Percentiles rank a stretch among this genome's conserved stretches.
Evolutionary conservation across 352 stramenopile species (phyloP).

Genomic region (Elongisporangium anandrum): DNA sequence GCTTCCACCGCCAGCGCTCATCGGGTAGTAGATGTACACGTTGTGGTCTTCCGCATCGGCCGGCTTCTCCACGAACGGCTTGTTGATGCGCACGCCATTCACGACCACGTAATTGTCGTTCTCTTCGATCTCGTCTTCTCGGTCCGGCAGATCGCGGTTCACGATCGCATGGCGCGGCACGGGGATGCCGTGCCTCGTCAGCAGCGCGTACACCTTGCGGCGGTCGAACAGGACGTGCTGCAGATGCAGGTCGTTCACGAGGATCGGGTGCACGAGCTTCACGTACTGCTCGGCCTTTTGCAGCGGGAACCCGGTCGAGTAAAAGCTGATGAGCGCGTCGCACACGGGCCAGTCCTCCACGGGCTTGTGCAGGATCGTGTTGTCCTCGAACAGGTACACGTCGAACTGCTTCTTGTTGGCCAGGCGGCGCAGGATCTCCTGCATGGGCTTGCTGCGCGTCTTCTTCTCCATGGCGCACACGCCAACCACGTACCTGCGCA

Average conservation of each 20-base stretch:
- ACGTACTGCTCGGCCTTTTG: slow-evolving; percentile 97
- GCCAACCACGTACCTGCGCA: slow-evolving; percentile 87
- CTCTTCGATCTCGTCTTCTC: slow-evolving; percentile 67
- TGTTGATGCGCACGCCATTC: slow-evolving; percentile 96
- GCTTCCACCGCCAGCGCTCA: slow-evolving; percentile 95
- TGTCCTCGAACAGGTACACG: slow-evolving; percentile 97
- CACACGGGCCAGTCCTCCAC: slow-evolving; percentile 94
- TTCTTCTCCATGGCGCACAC: slow-evolving; percentile 99
- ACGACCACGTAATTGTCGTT: slow-evolving; percentile 85
- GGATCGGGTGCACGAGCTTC: slow-evolving; percentile 91
- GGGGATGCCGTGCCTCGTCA: slow-evolving; percentile 93
- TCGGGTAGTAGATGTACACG: slow-evolving; percentile 99
- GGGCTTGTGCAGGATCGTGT: slow-evolving; percentile 93
- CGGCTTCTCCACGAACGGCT: slow-evolving; percentile 99
- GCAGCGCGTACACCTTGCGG: slow-evolving; percentile 94
- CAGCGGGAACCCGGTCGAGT: slow-evolving; percentile 97
- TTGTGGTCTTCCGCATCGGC: slow-evolving; percentile 99
- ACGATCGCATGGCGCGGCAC: slow-evolving; percentile 96
- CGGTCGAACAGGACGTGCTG: slow-evolving; percentile 96
- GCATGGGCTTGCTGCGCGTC: slow-evolving; percentile 95
- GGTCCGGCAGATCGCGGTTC: slow-evolving; percentile 87
- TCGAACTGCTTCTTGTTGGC: slow-evolving; percentile 93
- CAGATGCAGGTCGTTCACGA: slow-evolving; percentile 98
- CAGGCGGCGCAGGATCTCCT: slow-evolving; percentile 93
- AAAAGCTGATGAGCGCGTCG: slow-evolving; percentile 99